phyloP scores from a whole-genome alignment of 495 filamentous ascomycete genomes.

The Tuber calosporum region DNA sequence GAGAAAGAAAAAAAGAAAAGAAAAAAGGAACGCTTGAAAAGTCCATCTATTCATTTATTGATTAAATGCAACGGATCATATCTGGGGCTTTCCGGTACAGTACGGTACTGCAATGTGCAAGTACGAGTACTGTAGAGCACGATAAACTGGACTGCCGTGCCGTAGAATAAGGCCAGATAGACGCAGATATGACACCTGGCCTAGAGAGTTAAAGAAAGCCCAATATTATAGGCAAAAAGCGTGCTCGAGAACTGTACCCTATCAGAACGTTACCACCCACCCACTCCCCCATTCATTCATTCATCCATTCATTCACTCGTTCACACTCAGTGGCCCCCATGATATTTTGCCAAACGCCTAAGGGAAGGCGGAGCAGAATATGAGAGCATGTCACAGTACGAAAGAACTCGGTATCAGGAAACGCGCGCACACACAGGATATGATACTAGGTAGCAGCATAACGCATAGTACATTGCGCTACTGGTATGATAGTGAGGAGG shows the following conservation, averaged over 20 bases:
- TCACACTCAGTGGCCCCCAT: not conserved
- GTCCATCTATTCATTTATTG: not conserved
- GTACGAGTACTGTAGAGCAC: not conserved
- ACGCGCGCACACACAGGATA: not conserved
- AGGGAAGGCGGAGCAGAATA: not conserved
- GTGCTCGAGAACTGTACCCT: not conserved
- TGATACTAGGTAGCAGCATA: not conserved
- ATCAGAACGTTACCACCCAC: not conserved
- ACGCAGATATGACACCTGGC: not conserved
- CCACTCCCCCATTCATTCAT: not conserved
- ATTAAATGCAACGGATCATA: conserved; percentile 1
- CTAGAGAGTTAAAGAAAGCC: not conserved
- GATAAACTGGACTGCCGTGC: not conserved
- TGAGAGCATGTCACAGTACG: not conserved
- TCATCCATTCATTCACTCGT: not conserved
- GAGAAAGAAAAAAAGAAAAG: not conserved
- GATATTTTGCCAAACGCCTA: not conserved
- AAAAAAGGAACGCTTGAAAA: not conserved
- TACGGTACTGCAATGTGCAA: not conserved
- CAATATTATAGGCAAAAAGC: not conserved
- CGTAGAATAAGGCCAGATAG: not conserved
- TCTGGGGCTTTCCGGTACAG: not conserved
- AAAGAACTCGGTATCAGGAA: not conserved
- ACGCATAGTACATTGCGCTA: not conserved
- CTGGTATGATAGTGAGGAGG: not conserved